Percentiles rank a stretch among this genome's conserved stretches.
Conservation (phyloP, 371 early-diverging fungal genomes). For the Actinomucor elegans region DNA sequence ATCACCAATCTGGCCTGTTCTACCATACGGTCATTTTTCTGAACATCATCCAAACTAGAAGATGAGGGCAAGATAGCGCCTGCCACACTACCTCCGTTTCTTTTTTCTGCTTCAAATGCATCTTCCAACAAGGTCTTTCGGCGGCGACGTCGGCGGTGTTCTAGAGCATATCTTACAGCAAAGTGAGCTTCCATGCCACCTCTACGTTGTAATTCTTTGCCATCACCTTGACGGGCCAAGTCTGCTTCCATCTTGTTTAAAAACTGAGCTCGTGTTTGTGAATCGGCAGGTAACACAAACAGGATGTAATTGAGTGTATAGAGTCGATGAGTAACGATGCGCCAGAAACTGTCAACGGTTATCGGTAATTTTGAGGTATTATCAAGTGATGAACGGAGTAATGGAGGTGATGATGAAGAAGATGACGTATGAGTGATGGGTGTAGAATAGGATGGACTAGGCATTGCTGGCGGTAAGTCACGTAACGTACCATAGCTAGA, state of each 20-base stretch:
- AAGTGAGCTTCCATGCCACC: slow-evolving; percentile 48
- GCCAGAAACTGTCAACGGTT: slow-evolving; percentile 31
- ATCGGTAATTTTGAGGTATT: background rate
- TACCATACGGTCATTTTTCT: slow-evolving; percentile 9
- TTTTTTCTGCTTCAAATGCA: slow-evolving; percentile 31
- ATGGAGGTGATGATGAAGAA: background rate
- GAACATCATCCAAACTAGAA: background rate
- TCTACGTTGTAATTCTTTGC: slow-evolving; percentile 26
- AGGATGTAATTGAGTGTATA: slow-evolving; percentile 48
- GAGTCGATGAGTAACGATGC: slow-evolving; percentile 37
- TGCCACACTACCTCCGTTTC: slow-evolving; percentile 22
- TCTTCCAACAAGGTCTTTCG: slow-evolving; percentile 24
- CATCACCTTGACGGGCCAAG: slow-evolving; percentile 24
- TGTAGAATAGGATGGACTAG: slow-evolving; percentile 14
- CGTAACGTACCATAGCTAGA: slow-evolving; percentile 10
- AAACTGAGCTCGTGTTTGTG: slow-evolving; percentile 28
- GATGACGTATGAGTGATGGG: slow-evolving; percentile 4
- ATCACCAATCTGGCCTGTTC: slow-evolving; percentile 37
- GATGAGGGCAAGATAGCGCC: slow-evolving; percentile 13
- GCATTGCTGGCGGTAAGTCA: slow-evolving; percentile 1
- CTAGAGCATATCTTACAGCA: slow-evolving; percentile 41
- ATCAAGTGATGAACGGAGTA: background rate
- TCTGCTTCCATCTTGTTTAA: slow-evolving; percentile 24
- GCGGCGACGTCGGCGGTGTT: slow-evolving; percentile 17
- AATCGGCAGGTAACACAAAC: slow-evolving; percentile 41